Percentiles rank a stretch among this genome's conserved stretches.
phyloP scores from a whole-genome alignment of 2,329 filamentous ascomycete genomes.

The Xylaria polymorpha region DNA sequence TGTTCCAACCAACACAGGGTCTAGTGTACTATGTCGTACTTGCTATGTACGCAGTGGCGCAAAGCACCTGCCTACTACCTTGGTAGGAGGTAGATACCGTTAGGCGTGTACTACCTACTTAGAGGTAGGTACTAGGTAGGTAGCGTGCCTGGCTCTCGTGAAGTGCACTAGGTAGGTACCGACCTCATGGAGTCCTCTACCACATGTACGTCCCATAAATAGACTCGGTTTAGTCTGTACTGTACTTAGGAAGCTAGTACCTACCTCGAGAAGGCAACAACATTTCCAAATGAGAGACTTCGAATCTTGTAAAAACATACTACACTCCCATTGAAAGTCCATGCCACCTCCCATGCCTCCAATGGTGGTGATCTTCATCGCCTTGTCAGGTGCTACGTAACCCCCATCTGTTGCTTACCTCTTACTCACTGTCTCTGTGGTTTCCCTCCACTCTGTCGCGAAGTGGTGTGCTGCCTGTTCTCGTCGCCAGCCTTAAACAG shows the following conservation, averaged over 20 bases:
- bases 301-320: constrained; percentile 15
- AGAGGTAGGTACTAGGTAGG: too few species aligned
- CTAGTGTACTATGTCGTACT: too few species aligned
- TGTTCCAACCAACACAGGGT: too few species aligned
- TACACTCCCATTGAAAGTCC: constrained; percentile 12
- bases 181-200: too few species aligned
- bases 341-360: constrained; percentile 20
- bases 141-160: neutral
- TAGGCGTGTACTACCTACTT: neutral
- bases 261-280: constrained; percentile 25
- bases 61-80: too few species aligned
- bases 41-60: too few species aligned
- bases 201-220: too few species aligned
- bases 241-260: neutral
- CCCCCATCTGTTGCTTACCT: constrained; percentile 4
- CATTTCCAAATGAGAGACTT: constrained; percentile 20
- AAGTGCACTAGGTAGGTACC: neutral
- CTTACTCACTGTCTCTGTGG: neutral
- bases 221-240: neutral
- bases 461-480: constrained; percentile 14
- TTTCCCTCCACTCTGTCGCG: constrained; percentile 14
- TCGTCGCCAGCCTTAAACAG: neutral
- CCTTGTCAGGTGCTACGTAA: constrained; percentile 19
- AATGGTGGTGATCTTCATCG: constrained; percentile 8
- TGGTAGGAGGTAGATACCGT: neutral